Evolutionary conservation across 2,329 filamentous ascomycete species (phyloP), one percentile per base, ranked within the genome.

Genomic region (Clarireedia paspali): DNA sequence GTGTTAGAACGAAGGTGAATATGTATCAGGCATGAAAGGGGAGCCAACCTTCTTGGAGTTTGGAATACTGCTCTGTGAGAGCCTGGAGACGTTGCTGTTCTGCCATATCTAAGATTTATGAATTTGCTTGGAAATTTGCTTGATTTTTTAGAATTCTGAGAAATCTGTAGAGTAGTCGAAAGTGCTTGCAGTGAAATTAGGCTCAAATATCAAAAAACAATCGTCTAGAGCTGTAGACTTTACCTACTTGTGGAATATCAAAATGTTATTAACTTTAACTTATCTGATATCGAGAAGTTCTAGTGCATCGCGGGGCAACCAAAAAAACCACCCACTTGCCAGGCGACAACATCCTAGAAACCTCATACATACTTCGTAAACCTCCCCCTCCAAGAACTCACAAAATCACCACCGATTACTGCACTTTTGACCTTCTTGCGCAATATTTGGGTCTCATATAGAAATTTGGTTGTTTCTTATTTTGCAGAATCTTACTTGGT

Each of bases 11-110:
- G 14, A 39, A 30, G 47, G 53, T 24, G 14, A 6, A 42, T 3
- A 15, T 24, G 5, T 39, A 6, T 36, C 14, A 12, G 9, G n/a
- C 38, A 30, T 38, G 36, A 5, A 36, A 26, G 36, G 5, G 40
- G 17, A 17, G 17, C 27, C 38, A 20, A 89, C 91, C 91, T 72
- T 86, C 84, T 73, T 97, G 91, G 27, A 96, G 77, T 68, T 87
- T 86, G 70, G 91, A 87, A 70, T 88, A 97, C 62, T 95, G 87
- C 52, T 96, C 91, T 0, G 90, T 91, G 45, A 96, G 81, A 53
- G 79, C 76, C 74, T 96, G 91, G 26, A 96, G 78, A 67, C 82
- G 82, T 59, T 86, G 87, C 70, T 95, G 89, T 60, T 89, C 84
- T 56, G 85, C 80, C 85, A 91, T 91, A 30, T n/a, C 58, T 53